Evolutionary conservation across 768 basidiomycete genomes (phyloP).

Genomic region (Rhodotorula toruloides): DNA sequence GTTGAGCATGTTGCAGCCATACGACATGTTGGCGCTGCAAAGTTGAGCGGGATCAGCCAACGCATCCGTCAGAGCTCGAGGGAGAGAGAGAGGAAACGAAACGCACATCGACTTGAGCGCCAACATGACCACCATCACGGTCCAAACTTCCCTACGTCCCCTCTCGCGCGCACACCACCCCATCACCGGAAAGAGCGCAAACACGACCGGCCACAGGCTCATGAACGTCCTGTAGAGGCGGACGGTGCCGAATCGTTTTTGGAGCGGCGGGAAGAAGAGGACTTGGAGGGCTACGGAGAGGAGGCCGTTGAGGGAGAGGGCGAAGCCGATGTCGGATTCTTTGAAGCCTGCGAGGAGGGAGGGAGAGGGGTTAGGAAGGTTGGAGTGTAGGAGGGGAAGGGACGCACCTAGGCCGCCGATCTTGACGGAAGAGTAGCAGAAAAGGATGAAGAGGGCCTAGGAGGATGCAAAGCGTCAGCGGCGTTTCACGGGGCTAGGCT

Average conservation of each 20-base stretch:
- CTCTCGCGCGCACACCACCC: constrained; percentile 2
- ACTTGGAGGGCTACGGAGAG: constrained; percentile 27
- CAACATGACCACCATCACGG: constrained; percentile 19
- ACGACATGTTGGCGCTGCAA: constrained; percentile 23
- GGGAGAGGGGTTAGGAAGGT: background rate
- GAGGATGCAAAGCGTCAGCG: too few relatives aligned
- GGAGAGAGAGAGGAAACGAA: background rate
- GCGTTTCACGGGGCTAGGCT: background rate
- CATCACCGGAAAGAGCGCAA: constrained; percentile 34
- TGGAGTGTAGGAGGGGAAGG: background rate
- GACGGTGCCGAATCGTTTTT: constrained; percentile 33
- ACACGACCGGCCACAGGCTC: constrained; percentile 29
- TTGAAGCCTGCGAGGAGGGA: constrained; percentile 21
- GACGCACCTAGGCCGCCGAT: constrained; percentile 38
- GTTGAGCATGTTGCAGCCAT: constrained; percentile 35
- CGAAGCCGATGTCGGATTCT: constrained; percentile 30
- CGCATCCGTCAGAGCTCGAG: too few relatives aligned
- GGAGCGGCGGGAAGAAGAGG: constrained; percentile 39
- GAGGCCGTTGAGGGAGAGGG: constrained; percentile 35
- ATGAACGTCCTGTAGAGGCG: constrained; percentile 27
- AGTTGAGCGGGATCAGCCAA: too few relatives aligned
- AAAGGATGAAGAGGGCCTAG: constrained; percentile 36
- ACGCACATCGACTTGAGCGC: constrained; percentile 28
- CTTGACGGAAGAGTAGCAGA: constrained; percentile 35
- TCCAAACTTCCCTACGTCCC: constrained; percentile 11